Evolutionary conservation across 2,329 filamentous ascomycete species (phyloP).

Genomic region (Bisporella sp.): DNA sequence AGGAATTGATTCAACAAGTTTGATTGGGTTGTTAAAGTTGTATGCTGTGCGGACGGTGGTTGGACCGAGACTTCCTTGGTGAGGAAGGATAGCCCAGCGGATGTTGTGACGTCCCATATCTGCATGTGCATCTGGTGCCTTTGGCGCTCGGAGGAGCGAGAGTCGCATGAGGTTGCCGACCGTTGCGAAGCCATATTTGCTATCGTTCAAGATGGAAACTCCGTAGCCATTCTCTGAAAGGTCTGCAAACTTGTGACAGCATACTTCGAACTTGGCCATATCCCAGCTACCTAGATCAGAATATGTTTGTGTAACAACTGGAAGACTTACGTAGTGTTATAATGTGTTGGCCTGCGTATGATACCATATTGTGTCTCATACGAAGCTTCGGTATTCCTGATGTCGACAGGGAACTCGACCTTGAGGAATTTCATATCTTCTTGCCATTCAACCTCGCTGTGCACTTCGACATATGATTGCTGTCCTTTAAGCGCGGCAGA

Average conservation of each 20-base stretch:
- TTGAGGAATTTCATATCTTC: conserved; percentile 98
- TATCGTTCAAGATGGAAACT: conserved; percentile 89
- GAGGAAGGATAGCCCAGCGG: conserved; percentile 85
- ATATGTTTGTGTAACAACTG: neutral
- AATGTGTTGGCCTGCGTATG: conserved; percentile 85
- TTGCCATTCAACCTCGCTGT: conserved; percentile 89
- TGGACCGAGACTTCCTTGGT: conserved; percentile 63
- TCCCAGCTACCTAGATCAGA: conserved; percentile 56
- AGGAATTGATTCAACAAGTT: conserved; percentile 39
- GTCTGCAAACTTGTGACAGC: conserved; percentile 91
- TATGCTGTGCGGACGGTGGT: conserved; percentile 76
- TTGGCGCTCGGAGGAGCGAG: conserved; percentile 77
- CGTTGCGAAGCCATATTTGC: conserved; percentile 93
- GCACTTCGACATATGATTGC: conserved; percentile 67
- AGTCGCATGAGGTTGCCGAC: conserved; percentile 84
- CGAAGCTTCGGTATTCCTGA: conserved; percentile 83
- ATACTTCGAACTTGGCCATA: conserved; percentile 97
- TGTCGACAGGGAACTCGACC: conserved; percentile 92
- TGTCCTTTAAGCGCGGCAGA: conserved; percentile 58
- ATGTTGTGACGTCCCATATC: conserved; percentile 90
- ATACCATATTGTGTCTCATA: conserved; percentile 96
- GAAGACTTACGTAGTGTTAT: conserved; percentile 72
- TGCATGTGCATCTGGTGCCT: conserved; percentile 86
- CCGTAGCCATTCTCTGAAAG: conserved; percentile 83
- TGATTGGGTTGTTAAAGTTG: conserved; percentile 83